These are phyloP conservation scores for Suillus clintonianus DNA, from an alignment of 768 basidiomycete species.

Conservation along the genomic window DNA sequence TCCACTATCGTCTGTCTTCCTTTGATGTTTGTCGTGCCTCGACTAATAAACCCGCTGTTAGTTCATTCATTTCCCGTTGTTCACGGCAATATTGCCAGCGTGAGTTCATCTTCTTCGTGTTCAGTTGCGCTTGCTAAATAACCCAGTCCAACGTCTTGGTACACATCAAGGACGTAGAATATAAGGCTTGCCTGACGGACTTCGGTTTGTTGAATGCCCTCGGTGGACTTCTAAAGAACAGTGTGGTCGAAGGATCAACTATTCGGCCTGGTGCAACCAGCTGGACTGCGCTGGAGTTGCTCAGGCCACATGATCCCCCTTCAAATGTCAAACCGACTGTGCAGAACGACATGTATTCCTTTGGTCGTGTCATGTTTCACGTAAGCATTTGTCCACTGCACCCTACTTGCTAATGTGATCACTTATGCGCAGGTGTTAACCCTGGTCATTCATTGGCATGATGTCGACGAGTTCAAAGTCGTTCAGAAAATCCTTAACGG, in stretches of 20 bases:
- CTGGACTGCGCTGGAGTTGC: slow-evolving; percentile 40
- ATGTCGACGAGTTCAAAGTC: background rate
- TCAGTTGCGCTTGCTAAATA: too few species aligned
- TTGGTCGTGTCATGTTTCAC: slow-evolving; percentile 27
- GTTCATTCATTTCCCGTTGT: slow-evolving; percentile 16
- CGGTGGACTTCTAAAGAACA: slow-evolving; percentile 27
- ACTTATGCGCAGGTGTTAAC: background rate
- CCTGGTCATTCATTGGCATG: background rate
- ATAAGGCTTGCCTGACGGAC: slow-evolving; percentile 41
- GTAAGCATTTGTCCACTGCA: background rate
- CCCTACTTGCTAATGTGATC: background rate
- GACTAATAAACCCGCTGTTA: background rate
- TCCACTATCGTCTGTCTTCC: background rate
- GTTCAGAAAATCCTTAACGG: background rate
- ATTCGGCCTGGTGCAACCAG: slow-evolving; percentile 40
- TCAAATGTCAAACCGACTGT: slow-evolving; percentile 5
- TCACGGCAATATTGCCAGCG: slow-evolving; percentile 16
- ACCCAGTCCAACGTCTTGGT: slow-evolving; percentile 18
- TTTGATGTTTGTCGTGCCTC: background rate
- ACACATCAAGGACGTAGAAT: background rate
- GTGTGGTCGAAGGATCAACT: slow-evolving; percentile 24
- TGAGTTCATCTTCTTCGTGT: slow-evolving; percentile 1
- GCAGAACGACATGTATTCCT: slow-evolving; percentile 43
- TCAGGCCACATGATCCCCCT: slow-evolving; percentile 27
- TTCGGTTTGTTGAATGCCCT: slow-evolving; percentile 46